These are phyloP conservation scores for Phytopythium oedochilum DNA, from an alignment of 352 stramenopile species.

Conservation along the genomic window DNA sequence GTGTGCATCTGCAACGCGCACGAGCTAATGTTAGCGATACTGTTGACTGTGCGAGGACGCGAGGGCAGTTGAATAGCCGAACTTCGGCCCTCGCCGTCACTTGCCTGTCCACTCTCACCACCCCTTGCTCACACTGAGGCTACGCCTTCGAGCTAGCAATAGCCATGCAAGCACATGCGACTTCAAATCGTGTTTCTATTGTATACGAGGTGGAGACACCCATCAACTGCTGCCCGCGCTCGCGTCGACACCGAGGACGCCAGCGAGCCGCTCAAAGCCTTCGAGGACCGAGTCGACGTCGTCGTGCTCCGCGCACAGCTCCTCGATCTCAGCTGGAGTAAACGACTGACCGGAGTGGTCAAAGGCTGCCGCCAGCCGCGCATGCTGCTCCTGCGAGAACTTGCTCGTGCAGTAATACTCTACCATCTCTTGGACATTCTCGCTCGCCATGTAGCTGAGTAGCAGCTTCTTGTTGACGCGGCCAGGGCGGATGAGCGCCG, in stretches of 20 bases:
- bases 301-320: slow-evolving; percentile 39
- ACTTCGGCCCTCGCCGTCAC: too few species aligned
- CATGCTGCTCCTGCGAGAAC: slow-evolving; percentile 12
- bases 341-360: slow-evolving; percentile 12
- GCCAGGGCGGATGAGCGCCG: slow-evolving; percentile 86
- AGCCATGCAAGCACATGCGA: too few species aligned
- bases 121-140: too few species aligned
- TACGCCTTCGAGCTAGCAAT: too few species aligned
- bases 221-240: too few species aligned
- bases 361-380: slow-evolving; percentile 8
- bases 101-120: too few species aligned
- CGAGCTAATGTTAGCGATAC: too few species aligned
- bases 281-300: slow-evolving; percentile 32
- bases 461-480: slow-evolving; percentile 88
- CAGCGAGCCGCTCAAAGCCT: slow-evolving; percentile 5
- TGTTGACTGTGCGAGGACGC: too few species aligned
- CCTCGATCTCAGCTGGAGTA: slow-evolving; percentile 36
- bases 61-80: too few species aligned
- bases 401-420: slow-evolving; percentile 57
- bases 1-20: too few species aligned
- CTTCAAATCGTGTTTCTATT: too few species aligned
- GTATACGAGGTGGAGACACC: too few species aligned
- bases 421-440: slow-evolving; percentile 52
- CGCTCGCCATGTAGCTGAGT: slow-evolving; percentile 50
- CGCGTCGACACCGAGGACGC: not conserved